Evolutionary conservation across 768 basidiomycete genomes (phyloP), one percentile per base, ranked within the genome.

Genomic region (Rhodotorula graminis): DNA sequence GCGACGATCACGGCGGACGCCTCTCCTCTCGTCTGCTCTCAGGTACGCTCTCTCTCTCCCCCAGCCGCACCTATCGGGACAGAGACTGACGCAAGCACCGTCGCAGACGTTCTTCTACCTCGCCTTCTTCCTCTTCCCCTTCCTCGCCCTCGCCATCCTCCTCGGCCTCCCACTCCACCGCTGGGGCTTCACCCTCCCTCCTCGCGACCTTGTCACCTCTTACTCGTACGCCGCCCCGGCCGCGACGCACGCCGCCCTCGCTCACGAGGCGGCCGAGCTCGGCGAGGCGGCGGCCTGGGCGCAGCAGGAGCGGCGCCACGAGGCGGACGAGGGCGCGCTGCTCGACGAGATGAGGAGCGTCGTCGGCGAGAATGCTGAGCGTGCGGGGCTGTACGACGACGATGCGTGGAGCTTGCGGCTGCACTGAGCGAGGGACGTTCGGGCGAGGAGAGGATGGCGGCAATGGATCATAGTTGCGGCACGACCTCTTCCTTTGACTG

Each of bases 91-190:
- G 14, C 0, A 1, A 29, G 2, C 44, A 1, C 5, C 19, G 29
- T 11, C 21, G 42, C 56, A 69, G 68, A 37, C 31, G 21, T 70
- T 58, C 40, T 70, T 61, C 63, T 70, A 70, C 64, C 63, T 70
- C 50, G 23, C 69, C 14, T 55, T 60, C 58, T 57, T 50, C 5
- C 63, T 70, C 58, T 70, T 70, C 64, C 57, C 50, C 7, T 49
- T 67, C 65, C 52, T 59, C 59, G 59, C 68, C 29, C 76, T 80
- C 58, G 81, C 79, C 9, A 79, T 81, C 10, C 40, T 79, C n/a
- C 62, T 82, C 49, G 57, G 50, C 8, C 42, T 70, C n/a, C 50
- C 58, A 25, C 70, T 81, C 19, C 31, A 14, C 14, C 66, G 59
- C 37, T 67, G 59, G 50, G 66, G 66, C 40, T 61, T 67, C 59